Evolutionary conservation across 352 stramenopile species (phyloP), one percentile per base, ranked within the genome.

Genomic region (Peronospora belbahrii): DNA sequence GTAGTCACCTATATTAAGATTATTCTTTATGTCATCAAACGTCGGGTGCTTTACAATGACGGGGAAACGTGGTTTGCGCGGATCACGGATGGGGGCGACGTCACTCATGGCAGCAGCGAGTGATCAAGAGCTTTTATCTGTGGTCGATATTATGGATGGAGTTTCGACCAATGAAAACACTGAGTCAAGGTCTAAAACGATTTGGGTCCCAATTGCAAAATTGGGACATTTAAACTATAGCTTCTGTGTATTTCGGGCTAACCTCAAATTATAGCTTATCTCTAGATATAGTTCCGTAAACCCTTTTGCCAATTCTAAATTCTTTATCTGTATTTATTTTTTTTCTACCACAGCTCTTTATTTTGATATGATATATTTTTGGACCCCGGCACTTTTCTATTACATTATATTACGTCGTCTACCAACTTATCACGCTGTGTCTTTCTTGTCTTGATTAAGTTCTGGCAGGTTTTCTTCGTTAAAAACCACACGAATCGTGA

Each of bases 401-500:
- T 54, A 62, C 48, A 58, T 11, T 22, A 37, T 43, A 13, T 22
- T 45, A 23, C 20, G 30, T 42, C 20, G 6, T 17, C 33, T 33
- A n/a, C n/a, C 11, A 2, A 11, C 24, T 28, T 28, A 11, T 11
- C 0, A 28, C 4, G 3, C 24, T 3, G 3, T 28, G 27, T 35
- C 38, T 47, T 73, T 65, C 1, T 70, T 56, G 4, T 82, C 71
- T 5, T 85, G 65, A 44, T 85, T 83, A 32, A 90, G 61, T 42
- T 82, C 59, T 34, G 78, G 80, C 35, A 96, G 48, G 10, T 62
- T 65, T 48, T 87, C 88, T 57, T 97, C 78, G 28, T 98, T 92
- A 56, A 96, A 99, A 40, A 99, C 79, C 32, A 99, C 91, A 47
- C 82, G 78, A 54, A 99, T 96, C 18, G 83, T 90, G 18, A 98